Conservation (phyloP, 1,284 basidiomycete genomes). For the Volvariella surrecta region DNA sequence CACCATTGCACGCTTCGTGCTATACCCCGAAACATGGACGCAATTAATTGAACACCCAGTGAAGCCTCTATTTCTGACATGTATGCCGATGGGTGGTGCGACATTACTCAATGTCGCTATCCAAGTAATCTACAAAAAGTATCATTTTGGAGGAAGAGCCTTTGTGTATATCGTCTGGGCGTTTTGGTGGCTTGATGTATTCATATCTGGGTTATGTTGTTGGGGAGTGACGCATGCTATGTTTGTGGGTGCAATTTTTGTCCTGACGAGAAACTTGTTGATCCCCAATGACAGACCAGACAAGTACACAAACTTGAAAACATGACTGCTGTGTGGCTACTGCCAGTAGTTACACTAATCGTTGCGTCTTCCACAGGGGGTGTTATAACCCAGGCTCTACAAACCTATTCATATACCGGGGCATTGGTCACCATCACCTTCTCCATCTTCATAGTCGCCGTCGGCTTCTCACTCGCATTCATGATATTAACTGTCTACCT, state of each 20-base stretch:
- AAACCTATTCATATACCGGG: slow-evolving; percentile 32
- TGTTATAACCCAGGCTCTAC: slow-evolving; percentile 42
- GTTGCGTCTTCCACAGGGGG: slow-evolving; percentile 64
- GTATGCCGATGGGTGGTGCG: slow-evolving; percentile 63
- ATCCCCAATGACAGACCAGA: slow-evolving; percentile 21
- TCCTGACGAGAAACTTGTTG: background rate
- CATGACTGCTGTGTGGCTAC: slow-evolving; percentile 58
- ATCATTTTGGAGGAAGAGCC: slow-evolving; percentile 38
- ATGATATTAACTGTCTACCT: slow-evolving; percentile 48
- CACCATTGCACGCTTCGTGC: slow-evolving; percentile 41
- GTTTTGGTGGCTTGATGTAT: slow-evolving; percentile 69
- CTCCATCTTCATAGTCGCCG: slow-evolving; percentile 44
- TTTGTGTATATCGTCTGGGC: slow-evolving; percentile 59
- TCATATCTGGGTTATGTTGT: slow-evolving; percentile 48
- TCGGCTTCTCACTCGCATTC: slow-evolving; percentile 47
- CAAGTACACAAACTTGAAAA: slow-evolving; percentile 50
- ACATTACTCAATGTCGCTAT: slow-evolving; percentile 53
- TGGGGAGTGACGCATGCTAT: slow-evolving; percentile 63
- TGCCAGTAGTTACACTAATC: slow-evolving; percentile 66
- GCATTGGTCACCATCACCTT: slow-evolving; percentile 48
- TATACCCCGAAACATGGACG: slow-evolving; percentile 49
- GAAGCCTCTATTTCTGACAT: slow-evolving; percentile 61
- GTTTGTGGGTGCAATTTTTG: slow-evolving; percentile 24
- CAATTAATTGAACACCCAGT: slow-evolving; percentile 51
- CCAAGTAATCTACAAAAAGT: slow-evolving; percentile 31